phyloP scores from a whole-genome alignment of 257 asterid genomes.

The Nicotiana undulata region DNA sequence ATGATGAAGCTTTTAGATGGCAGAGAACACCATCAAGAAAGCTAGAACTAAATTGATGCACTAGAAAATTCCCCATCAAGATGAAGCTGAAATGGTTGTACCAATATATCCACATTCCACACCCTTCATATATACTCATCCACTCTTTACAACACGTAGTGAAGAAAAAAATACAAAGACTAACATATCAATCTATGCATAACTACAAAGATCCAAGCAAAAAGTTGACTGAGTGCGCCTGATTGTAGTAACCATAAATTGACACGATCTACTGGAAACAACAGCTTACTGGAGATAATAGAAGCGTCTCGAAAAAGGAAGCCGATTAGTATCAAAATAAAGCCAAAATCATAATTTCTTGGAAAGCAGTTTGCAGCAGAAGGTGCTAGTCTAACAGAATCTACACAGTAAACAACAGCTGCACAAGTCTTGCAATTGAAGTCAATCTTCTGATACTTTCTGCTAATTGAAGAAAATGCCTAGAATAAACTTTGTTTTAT shows the following conservation, averaged over 20 bases:
- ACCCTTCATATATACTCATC: background rate
- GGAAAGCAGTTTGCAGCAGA: background rate
- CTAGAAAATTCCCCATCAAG: background rate
- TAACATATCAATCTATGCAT: background rate
- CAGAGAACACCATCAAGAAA: background rate
- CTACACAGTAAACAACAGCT: background rate
- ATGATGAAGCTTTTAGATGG: background rate
- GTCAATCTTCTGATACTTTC: background rate
- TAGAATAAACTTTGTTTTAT: background rate
- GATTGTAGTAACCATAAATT: background rate
- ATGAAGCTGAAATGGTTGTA: background rate
- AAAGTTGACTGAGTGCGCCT: background rate
- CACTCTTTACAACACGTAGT: background rate
- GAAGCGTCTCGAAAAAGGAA: background rate
- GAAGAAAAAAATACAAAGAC: background rate
- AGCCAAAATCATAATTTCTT: background rate
- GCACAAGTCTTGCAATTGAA: constrained; percentile 3
- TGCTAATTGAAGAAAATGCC: background rate
- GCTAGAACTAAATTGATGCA: background rate
- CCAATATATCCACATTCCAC: background rate
- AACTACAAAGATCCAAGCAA: background rate
- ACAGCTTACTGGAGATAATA: background rate
- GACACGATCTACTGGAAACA: background rate
- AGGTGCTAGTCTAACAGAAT: background rate
- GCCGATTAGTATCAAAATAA: background rate